These are phyloP conservation scores for Chlamydomonas asymmetrica DNA, from an alignment of 139 green algal genomes.

Conservation along the genomic window DNA sequence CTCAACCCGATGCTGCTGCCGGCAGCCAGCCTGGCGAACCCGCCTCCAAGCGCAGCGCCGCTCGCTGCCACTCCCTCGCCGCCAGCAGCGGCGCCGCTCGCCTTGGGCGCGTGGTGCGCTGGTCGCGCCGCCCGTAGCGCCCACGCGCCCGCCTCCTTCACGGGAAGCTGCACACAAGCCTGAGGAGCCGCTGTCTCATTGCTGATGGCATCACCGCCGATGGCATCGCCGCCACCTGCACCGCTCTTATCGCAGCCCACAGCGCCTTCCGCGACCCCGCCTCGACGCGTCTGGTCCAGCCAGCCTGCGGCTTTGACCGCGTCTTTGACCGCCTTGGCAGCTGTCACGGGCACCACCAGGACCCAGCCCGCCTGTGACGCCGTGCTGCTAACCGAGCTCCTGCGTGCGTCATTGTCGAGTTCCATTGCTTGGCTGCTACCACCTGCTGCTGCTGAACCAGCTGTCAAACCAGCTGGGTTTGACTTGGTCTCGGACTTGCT, in stretches of 20 bases:
- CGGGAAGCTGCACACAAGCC: too few species aligned
- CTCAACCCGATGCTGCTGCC: too few species aligned
- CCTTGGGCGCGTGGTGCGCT: too few species aligned
- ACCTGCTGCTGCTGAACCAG: constrained; percentile 12
- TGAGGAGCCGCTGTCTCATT: not conserved
- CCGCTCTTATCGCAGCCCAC: not conserved
- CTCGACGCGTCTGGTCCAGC: constrained; percentile 35
- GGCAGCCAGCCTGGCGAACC: too few species aligned
- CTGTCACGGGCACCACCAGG: constrained; percentile 12
- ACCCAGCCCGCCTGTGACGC: constrained; percentile 21
- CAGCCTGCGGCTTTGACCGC: constrained; percentile 43
- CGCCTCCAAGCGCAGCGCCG: too few species aligned
- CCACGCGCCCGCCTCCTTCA: too few species aligned
- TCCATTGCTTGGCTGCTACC: not conserved
- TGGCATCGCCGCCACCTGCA: not conserved
- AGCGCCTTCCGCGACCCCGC: not conserved
- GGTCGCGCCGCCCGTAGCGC: too few species aligned
- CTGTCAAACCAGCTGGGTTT: too few species aligned
- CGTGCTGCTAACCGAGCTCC: not conserved
- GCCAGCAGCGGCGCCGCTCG: too few species aligned
- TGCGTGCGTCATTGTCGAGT: not conserved
- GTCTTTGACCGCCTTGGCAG: constrained; percentile 65
- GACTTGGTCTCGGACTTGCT: not conserved
- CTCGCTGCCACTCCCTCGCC: too few species aligned
- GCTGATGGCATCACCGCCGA: not conserved